Evolutionary conservation across 2,329 filamentous ascomycete species (phyloP), one percentile per base, ranked within the genome.

Genomic region (Rhinocladiella similis): DNA sequence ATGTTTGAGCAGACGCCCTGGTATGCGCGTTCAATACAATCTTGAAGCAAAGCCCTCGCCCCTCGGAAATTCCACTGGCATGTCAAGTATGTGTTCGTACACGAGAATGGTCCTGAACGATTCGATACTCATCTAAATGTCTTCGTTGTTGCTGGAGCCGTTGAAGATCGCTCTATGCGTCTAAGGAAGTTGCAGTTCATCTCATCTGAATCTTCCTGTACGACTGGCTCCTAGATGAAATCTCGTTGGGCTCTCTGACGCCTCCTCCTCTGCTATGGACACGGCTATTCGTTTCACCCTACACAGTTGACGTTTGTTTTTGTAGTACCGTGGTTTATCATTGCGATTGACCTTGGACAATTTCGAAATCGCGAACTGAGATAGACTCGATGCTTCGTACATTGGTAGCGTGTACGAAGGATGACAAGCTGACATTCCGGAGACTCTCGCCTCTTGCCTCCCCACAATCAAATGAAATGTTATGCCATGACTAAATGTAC

Each of bases 211-310:
- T 54, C 29, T 61, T 61, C 52, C 45, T 33, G 20, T 35, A 56
- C 12, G 47, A 58, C 38, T 48, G 19, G 58, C 65, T 71, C 69
- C 69, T 64, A 70, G 63, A 69, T 67, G 22, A 62, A 71, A 41
- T 27, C 3, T 56, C 33, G 50, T 54, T 54, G 69, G 71, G 65
- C 68, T 73, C 70, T 73, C 71, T 73, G 71, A 71, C 66, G 66
- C 66, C 59, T 57, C 64, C 58, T 69, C 66, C 51, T 43, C 57
- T 48, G 33, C 45, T 53, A 53, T 70, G 67, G 65, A 64, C 55
- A 59, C 64, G 60, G 64, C 65, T 64, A 68, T 69, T 70, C 70
- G 70, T 73, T 73, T 73, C 71, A 71, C 68, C 70, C 68, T 65
- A 67, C 49, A 73, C 71, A 73, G 54, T 16, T 18, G 2, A 35